Conservation (phyloP, 2,329 filamentous ascomycete genomes). For the Botryosphaeria dothidea region DNA sequence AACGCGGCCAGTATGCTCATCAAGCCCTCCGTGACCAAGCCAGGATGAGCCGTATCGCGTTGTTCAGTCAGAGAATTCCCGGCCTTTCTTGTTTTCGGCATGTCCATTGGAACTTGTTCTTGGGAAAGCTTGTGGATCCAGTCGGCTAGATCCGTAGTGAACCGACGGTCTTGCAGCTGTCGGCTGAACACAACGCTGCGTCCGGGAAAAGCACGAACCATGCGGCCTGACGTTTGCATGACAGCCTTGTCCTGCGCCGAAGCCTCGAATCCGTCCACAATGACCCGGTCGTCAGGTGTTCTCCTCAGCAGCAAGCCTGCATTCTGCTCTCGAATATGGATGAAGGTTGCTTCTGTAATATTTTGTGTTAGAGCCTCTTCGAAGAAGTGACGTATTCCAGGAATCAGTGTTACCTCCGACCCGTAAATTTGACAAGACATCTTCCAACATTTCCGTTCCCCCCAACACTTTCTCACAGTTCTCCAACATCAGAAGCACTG, state of each 20-base stretch:
- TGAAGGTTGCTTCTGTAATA: neutral
- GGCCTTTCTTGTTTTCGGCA: slow-evolving; percentile 39
- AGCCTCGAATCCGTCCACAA: slow-evolving; percentile 51
- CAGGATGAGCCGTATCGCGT: slow-evolving; percentile 53
- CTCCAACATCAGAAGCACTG: neutral
- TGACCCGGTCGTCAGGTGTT: slow-evolving; percentile 22
- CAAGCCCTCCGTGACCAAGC: slow-evolving; percentile 55
- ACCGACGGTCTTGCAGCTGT: slow-evolving; percentile 24
- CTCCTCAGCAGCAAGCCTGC: slow-evolving; percentile 46
- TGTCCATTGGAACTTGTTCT: slow-evolving; percentile 27
- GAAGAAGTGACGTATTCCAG: neutral
- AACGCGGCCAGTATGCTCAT: slow-evolving; percentile 8
- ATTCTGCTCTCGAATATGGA: slow-evolving; percentile 51
- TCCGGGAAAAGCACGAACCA: slow-evolving; percentile 49
- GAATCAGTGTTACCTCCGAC: neutral
- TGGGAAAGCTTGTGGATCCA: slow-evolving; percentile 39
- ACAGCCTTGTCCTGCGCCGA: slow-evolving; percentile 43
- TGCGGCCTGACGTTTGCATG: slow-evolving; percentile 40
- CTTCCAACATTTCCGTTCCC: neutral
- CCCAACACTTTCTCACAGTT: neutral
- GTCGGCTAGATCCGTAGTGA: slow-evolving; percentile 28
- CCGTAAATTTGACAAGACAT: neutral
- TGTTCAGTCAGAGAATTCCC: slow-evolving; percentile 39
- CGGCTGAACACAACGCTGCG: slow-evolving; percentile 37
- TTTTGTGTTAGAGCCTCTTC: neutral